These are phyloP conservation scores for Zopfia rhizophila DNA, from an alignment of 2,329 filamentous ascomycete genomes.

Conservation along the genomic window DNA sequence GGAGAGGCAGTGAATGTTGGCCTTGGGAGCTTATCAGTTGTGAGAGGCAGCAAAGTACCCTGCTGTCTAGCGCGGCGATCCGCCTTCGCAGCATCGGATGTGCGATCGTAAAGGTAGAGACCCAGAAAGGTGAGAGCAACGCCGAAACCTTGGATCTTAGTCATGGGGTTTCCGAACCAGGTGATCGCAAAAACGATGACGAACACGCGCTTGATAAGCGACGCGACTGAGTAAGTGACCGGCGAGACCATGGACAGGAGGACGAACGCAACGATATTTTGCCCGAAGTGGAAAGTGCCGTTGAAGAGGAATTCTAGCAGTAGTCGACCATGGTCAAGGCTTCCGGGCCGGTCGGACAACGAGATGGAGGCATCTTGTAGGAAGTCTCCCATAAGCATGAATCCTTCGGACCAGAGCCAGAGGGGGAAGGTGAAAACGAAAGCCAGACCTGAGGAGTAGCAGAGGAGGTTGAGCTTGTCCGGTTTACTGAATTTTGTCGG, in stretches of 20 bases:
- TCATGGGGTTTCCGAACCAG: slow-evolving; percentile 95
- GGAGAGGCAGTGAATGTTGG: slow-evolving; percentile 53
- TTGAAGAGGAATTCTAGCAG: slow-evolving; percentile 94
- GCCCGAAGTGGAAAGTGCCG: slow-evolving; percentile 93
- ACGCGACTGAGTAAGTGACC: slow-evolving; percentile 96
- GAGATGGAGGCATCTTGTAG: slow-evolving; percentile 82
- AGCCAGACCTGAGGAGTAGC: slow-evolving; percentile 94
- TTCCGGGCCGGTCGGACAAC: slow-evolving; percentile 79
- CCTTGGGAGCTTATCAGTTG: slow-evolving; percentile 45
- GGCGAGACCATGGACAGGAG: slow-evolving; percentile 93
- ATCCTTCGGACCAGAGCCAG: slow-evolving; percentile 92
- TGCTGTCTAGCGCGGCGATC: slow-evolving; percentile 77
- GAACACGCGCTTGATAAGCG: slow-evolving; percentile 95
- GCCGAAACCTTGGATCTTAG: slow-evolving; percentile 81
- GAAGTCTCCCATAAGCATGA: slow-evolving; percentile 79
- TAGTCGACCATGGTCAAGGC: slow-evolving; percentile 70
- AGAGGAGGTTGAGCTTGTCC: slow-evolving; percentile 95
- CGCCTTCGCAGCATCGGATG: slow-evolving; percentile 85
- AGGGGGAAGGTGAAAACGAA: slow-evolving; percentile 89
- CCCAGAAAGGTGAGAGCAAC: slow-evolving; percentile 91
- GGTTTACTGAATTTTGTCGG: slow-evolving; percentile 76
- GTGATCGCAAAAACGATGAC: slow-evolving; percentile 94
- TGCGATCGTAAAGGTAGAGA: slow-evolving; percentile 94
- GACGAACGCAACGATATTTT: slow-evolving; percentile 95
- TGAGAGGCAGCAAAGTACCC: slow-evolving; percentile 74